Conservation (phyloP, 2,329 filamentous ascomycete genomes). For the Zymoseptoria crescenta region DNA sequence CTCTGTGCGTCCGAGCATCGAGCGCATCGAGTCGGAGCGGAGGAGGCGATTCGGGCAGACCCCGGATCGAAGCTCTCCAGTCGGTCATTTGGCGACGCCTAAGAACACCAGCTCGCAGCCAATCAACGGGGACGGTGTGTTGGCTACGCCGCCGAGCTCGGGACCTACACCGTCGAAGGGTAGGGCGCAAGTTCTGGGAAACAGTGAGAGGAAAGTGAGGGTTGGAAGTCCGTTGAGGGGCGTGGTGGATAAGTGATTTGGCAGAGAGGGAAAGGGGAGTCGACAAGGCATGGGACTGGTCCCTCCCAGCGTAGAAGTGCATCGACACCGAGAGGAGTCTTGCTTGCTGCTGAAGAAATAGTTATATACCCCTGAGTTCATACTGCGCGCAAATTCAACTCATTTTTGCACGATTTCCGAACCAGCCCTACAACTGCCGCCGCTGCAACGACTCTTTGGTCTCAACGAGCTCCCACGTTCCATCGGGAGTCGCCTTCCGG, state of each 20-base stretch:
- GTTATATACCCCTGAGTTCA: background rate
- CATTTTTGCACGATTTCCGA: background rate
- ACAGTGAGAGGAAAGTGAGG: background rate
- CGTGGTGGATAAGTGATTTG: background rate
- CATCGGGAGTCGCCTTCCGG: background rate
- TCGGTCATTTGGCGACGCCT: background rate
- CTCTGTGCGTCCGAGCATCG: background rate
- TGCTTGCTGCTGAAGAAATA: background rate
- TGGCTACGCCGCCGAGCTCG: background rate
- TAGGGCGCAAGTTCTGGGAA: background rate
- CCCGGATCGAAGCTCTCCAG: background rate
- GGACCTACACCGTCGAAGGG: background rate
- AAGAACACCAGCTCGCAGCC: background rate
- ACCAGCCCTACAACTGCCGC: background rate
- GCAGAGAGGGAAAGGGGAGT: background rate
- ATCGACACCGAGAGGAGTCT: background rate
- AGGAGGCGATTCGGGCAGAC: background rate
- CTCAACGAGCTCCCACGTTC: background rate
- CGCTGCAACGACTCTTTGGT: background rate
- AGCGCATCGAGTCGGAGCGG: background rate
- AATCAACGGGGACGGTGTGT: background rate
- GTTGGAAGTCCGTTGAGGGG: background rate
- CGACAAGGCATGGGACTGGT: background rate
- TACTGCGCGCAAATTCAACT: background rate
- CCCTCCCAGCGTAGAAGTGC: background rate